Evolutionary conservation across 75 land plant genomes (phyloP), one percentile per base, ranked within the genome.

Genomic region (Pseudotsuga menziesii): DNA sequence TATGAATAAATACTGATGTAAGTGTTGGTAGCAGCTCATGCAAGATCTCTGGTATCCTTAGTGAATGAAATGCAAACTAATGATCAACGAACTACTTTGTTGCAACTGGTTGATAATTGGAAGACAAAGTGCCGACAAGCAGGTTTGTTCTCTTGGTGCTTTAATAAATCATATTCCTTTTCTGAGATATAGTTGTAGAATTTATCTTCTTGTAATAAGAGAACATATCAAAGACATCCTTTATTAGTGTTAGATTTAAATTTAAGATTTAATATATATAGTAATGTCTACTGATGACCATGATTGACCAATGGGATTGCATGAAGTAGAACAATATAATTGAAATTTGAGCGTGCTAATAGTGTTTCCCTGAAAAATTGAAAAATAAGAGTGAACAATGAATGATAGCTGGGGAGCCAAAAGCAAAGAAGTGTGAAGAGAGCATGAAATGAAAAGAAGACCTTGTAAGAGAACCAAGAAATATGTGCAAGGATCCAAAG

Each of bases 101-200:
- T 97, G 78, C 99, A 97, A 80, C 78, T 97, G 71, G 91, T 89
- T 6, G 98, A 97, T 66, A 86, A 82, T 57, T 80, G 93, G 82
- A 97, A 91, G 79, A 44, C 25, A 3, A 91, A 90, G 83, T 57
- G 66, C 20, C 86, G 85, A 77, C 82, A 84, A 80, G 6, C 71
- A 80, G 90, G 92, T 91, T 73, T 59, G 90, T 82, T 22, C 26
- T 26, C 13, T 60, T 76, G 72, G 41, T 22, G 6, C 39, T 41
- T 69, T 74, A 14, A 23, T 74, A 58, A 27, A 74, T 58, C 61
- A 56, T 29, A 56, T 54, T 25, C 12, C 60, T 27, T 29, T 22
- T 58, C 22, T 74, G 13, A n/a, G 14, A 29, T 48, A 44, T 36
- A 20, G 17, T 6, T 60, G 76, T 16, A 27, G 17, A 58, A 74